Evolutionary conservation across 2,329 filamentous ascomycete species (phyloP).

Genomic region (Ophiostoma ulmi): DNA sequence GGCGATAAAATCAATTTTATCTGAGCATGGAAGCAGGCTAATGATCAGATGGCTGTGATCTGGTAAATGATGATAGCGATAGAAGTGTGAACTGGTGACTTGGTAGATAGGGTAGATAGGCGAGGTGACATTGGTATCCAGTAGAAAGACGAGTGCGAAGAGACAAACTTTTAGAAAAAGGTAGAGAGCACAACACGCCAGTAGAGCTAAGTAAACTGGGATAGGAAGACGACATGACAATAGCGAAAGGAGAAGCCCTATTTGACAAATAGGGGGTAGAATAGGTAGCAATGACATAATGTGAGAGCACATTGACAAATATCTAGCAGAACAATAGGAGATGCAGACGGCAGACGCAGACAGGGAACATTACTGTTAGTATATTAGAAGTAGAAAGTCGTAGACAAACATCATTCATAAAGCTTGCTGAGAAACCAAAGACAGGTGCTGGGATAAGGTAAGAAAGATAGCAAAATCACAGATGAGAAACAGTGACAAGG

Average conservation of each 20-base stretch:
- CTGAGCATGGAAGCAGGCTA: background rate
- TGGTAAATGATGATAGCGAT: background rate
- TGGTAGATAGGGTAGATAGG: background rate
- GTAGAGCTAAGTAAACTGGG: too few species aligned
- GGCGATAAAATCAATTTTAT: background rate
- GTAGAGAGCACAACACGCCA: background rate
- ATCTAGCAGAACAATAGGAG: background rate
- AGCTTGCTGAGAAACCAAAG: background rate
- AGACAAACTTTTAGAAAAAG: background rate
- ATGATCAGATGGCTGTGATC: background rate
- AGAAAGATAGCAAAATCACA: background rate
- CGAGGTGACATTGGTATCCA: background rate
- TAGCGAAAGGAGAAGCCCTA: too few species aligned
- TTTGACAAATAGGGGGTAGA: too few species aligned
- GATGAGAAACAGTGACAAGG: background rate
- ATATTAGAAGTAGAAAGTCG: conserved; percentile 5
- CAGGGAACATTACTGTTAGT: conserved; percentile 1
- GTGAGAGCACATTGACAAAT: background rate
- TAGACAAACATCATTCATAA: conserved; percentile 13
- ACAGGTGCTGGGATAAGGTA: background rate
- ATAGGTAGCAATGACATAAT: too few species aligned
- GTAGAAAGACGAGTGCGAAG: background rate
- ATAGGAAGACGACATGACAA: background rate
- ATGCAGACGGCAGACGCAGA: background rate
- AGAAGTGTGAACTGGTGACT: background rate